phyloP scores from a whole-genome alignment of 2,329 filamentous ascomycete genomes.

The Penicillium sp. region DNA sequence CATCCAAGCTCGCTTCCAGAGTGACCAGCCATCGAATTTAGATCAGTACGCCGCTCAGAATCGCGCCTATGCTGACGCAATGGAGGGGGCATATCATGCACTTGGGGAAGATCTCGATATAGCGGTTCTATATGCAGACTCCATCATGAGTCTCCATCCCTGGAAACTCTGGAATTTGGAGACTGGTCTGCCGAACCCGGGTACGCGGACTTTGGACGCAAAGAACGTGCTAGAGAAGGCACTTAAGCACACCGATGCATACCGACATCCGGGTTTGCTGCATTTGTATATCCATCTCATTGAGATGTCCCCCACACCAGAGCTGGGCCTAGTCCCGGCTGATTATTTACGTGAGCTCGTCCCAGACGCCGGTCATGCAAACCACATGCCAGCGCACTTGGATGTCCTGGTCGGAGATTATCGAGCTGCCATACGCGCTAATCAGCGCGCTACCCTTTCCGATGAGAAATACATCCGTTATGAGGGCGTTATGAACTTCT shows the following conservation, averaged over 20 bases:
- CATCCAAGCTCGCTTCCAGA: constrained; percentile 62
- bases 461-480: constrained; percentile 66
- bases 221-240: constrained; percentile 61
- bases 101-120: constrained; percentile 63
- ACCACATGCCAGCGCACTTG: constrained; percentile 77
- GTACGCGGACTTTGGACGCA: constrained; percentile 59
- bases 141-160: constrained; percentile 65
- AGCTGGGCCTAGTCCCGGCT: constrained; percentile 61
- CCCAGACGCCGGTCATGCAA: constrained; percentile 68
- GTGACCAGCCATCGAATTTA: constrained; percentile 42
- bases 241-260: constrained; percentile 51
- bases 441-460: constrained; percentile 64
- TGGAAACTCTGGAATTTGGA: constrained; percentile 65
- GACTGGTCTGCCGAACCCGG: constrained; percentile 57
- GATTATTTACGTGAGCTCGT: constrained; percentile 64
- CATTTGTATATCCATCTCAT: constrained; percentile 78
- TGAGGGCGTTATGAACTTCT: constrained; percentile 66
- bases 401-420: constrained; percentile 75
- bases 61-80: constrained; percentile 61
- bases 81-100: constrained; percentile 55
- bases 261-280: constrained; percentile 66
- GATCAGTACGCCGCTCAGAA: constrained; percentile 59
- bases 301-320: constrained; percentile 71
- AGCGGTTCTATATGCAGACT: constrained; percentile 63
- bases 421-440: constrained; percentile 64